Conservation (phyloP, 1,284 basidiomycete species). For the Cutaneotrichosporon spelunceum region DNA sequence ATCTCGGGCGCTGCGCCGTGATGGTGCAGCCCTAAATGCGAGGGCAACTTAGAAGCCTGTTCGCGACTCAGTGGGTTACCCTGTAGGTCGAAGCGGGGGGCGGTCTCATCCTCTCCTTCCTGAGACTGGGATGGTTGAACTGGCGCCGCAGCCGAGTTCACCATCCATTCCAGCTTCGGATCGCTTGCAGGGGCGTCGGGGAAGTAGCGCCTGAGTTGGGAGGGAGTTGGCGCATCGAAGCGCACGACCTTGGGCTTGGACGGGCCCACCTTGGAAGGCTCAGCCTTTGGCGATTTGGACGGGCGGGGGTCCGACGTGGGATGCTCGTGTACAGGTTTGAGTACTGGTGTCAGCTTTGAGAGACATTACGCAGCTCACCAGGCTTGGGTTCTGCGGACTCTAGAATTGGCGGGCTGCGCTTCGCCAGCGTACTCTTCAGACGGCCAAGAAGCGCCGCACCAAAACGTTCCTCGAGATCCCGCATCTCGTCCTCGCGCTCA, state of each 20-base stretch:
- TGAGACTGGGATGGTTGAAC: background rate
- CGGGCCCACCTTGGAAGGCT: background rate
- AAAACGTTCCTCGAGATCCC: constrained; percentile 65
- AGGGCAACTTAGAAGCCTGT: constrained; percentile 57
- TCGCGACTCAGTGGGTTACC: constrained; percentile 63
- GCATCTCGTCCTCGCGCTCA: constrained; percentile 60
- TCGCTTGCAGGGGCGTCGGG: constrained; percentile 61
- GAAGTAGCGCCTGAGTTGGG: constrained; percentile 83
- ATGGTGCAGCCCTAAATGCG: constrained; percentile 84
- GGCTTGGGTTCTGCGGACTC: background rate
- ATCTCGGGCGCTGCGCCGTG: constrained; percentile 67
- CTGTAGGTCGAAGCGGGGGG: constrained; percentile 65
- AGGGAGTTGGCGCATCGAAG: constrained; percentile 54
- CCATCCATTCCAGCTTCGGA: constrained; percentile 70
- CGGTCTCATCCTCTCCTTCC: constrained; percentile 17
- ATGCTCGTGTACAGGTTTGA: background rate
- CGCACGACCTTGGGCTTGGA: constrained; percentile 14
- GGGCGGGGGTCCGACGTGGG: background rate
- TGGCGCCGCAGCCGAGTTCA: constrained; percentile 53
- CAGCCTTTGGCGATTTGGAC: background rate
- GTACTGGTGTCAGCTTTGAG: background rate
- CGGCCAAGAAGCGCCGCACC: constrained; percentile 63
- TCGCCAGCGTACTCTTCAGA: constrained; percentile 56
- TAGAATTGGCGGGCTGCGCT: background rate
- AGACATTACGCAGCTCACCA: background rate